Base-by-base conservation (phyloP, 140 eudicot genomes). In the Flaveria floridana region DNA sequence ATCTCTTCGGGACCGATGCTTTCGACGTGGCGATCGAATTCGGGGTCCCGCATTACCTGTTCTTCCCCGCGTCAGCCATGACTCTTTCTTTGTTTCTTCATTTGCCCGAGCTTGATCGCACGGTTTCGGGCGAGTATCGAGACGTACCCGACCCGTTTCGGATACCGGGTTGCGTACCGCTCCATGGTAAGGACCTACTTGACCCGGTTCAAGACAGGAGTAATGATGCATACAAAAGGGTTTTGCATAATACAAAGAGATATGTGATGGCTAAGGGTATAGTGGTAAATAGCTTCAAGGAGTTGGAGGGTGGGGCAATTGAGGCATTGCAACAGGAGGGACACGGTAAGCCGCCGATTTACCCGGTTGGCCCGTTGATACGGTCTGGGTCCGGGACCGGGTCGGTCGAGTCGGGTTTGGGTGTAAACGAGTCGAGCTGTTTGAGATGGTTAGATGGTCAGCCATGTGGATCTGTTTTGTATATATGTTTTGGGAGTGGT, bases 401-500 rank as follows among this genome's bases (percentile, higher is more conserved):
- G 50, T 65, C 30, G 0, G 58, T 23, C 23, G 19, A 73, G 7
- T 21, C 72, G 0, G 41, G 65, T 20, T 19, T 44, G 16, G 69
- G 15, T 20, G 71, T 52, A 11, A 57, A 59, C 15, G 86, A 76
- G 26, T 65, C 65, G 3, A 79, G 65, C 0, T 89, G 87, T 64
- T 69, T 84, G 34, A 78, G 21, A 14, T 89, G 96, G 96, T 55
- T 89, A 46, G 85, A 83, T 34, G 65, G 56, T 16, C 96, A 89
- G 25, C 91, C 96, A 5, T 2, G 25, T 56, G 85, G 82, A 11
- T 89, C 96, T 0, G 92, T 89, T 5, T 72, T 89, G 77, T 89
- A 44, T 16, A 70, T 86, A 12, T 80, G 84, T 25, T 89, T 89
- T 72, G 96, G 92, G 59, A 87, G 92, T 72, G 92, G 92, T 46